Evolutionary conservation across 83 land plant genomes (phyloP), one percentile per base, ranked within the genome.

Genomic region (Thuja plicata): DNA sequence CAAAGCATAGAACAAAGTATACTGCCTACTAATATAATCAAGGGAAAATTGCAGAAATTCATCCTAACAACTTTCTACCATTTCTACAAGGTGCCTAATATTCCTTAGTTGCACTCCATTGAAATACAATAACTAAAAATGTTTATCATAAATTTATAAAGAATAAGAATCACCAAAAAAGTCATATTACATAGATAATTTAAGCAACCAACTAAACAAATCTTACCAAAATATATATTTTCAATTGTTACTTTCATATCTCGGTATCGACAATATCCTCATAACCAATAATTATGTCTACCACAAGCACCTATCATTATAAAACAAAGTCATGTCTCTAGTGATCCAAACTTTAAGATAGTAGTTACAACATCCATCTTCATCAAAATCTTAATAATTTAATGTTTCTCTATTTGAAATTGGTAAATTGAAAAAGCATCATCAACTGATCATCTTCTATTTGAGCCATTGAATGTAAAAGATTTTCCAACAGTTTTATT

Each of bases 221-320:
- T 32, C 43, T 54, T 17, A 84, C 4, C 45, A 32, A 27, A 19
- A 88, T 16, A 70, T 84, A 57, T 15, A 54, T 46, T 62, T 62
- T 86, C 35, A 77, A 74, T 19, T 34, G 17, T 62, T 77, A 48
- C 79, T n/a, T 13, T 84, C 24, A 27, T 32, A 96, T 96, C 97
- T 96, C 97, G 81, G 98, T 96, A 89, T 96, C 95, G 52, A 96
- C 99, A 88, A 97, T 95, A 32, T 96, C 97, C 85, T 97, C 99
- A 90, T 97, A 97, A 46, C 99, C 99, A 90, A 97, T 97, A 81
- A 96, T 97, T 81, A 97, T 93, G 91, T 97, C 99, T 84, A 97
- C 95, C 71, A 96, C 99, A 86, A 97, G 93, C 32, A 96, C 98
- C 98, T 97, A 88, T 41, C 76, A 92, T 37, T 86, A 70, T 45